phyloP scores from a whole-genome alignment of 2,329 filamentous ascomycete genomes.

The Colletotrichum camelliae region DNA sequence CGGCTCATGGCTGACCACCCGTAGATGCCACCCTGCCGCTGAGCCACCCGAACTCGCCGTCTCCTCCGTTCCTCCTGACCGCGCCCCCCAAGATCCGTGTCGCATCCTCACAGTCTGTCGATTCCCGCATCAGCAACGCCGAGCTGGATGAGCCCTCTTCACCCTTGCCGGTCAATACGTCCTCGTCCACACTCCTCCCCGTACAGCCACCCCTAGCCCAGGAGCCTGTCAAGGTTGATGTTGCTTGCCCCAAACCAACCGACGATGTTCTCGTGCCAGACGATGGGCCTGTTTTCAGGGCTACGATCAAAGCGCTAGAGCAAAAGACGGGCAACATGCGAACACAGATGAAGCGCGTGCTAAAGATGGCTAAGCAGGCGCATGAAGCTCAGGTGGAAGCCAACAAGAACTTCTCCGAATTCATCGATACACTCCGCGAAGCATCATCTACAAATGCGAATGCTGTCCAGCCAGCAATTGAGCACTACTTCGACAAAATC shows the following conservation, averaged over 20 bases:
- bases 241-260: slow-evolving; percentile 82
- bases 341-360: slow-evolving; percentile 90
- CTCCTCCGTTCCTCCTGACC: slow-evolving; percentile 74
- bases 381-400: slow-evolving; percentile 79
- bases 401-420: slow-evolving; percentile 83
- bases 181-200: slow-evolving; percentile 21
- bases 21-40: slow-evolving; percentile 48
- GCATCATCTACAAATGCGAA: slow-evolving; percentile 91
- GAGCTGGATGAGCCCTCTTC: slow-evolving; percentile 70
- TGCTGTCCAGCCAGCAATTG: slow-evolving; percentile 93
- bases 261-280: slow-evolving; percentile 87
- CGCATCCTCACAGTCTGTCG: slow-evolving; percentile 85
- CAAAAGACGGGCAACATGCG: slow-evolving; percentile 97
- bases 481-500: slow-evolving; percentile 98
- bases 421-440: slow-evolving; percentile 86
- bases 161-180: slow-evolving; percentile 43
- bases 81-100: slow-evolving; percentile 80
- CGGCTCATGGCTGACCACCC: slow-evolving; percentile 24
- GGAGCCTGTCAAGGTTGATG: slow-evolving; percentile 79
- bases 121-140: slow-evolving; percentile 78
- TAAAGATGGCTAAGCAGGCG: slow-evolving; percentile 92
- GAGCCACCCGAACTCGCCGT: slow-evolving; percentile 69
- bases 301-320: slow-evolving; percentile 94
- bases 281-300: slow-evolving; percentile 93
- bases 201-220: slow-evolving; percentile 29